These are phyloP conservation scores for Boletus barrowsii DNA, from an alignment of 768 basidiomycete species.

Conservation along the genomic window DNA sequence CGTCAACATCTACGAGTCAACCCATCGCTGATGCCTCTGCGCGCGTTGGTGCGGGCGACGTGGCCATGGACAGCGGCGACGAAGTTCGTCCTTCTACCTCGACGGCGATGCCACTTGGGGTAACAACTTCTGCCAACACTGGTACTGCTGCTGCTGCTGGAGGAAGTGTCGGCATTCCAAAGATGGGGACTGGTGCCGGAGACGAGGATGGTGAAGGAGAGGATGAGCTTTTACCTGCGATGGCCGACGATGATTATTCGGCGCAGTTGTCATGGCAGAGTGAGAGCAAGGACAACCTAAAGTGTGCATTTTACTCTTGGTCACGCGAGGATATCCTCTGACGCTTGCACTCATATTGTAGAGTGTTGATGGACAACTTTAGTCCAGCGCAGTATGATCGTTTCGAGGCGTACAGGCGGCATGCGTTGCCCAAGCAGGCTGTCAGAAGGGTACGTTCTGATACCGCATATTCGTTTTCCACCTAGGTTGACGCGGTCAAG, in stretches of 20 bases:
- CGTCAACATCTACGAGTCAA: conserved; percentile 1
- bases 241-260: conserved; percentile 89
- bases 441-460: conserved; percentile 62
- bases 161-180: conserved; percentile 4
- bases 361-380: conserved; percentile 88
- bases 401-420: conserved; percentile 84
- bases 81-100: conserved; percentile 19
- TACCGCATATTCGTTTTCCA: neutral
- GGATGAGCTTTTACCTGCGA: conserved; percentile 75
- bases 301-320: conserved; percentile 41
- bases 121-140: neutral
- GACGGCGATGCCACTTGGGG: neutral
- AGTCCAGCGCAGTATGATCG: conserved; percentile 81
- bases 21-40: conserved; percentile 3
- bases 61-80: conserved; percentile 16
- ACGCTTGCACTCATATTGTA: conserved; percentile 25
- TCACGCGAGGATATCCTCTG: neutral
- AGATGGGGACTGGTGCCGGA: conserved; percentile 11
- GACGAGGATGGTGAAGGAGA: conserved; percentile 68
- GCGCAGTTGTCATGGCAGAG: conserved; percentile 81
- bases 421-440: conserved; percentile 78
- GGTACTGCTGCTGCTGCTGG: neutral
- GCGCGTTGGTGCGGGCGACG: conserved; percentile 1
- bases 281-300: conserved; percentile 84
- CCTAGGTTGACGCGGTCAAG: conserved; percentile 34